These are phyloP conservation scores for Saxophila tyrrhenica DNA, from an alignment of 495 filamentous ascomycete species.

Conservation along the genomic window DNA sequence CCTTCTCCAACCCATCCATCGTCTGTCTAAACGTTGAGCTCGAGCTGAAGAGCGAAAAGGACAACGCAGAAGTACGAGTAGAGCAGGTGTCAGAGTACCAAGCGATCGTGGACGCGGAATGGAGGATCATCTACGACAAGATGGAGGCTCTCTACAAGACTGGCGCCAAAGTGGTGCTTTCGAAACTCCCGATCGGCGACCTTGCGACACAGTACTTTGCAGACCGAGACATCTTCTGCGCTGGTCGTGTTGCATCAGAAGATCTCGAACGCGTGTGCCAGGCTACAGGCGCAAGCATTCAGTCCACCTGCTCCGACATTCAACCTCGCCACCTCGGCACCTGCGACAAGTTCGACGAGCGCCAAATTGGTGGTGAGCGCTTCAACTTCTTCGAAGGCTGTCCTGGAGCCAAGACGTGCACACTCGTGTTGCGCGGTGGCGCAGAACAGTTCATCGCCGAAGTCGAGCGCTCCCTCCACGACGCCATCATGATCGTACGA, in stretches of 20 bases:
- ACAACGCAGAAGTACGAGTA: conserved; percentile 95
- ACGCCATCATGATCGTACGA: conserved; percentile 99
- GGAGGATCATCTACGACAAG: conserved; percentile 99
- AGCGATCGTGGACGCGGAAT: conserved; percentile 97
- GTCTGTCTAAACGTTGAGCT: conserved; percentile 95
- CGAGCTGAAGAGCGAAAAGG: conserved; percentile 96
- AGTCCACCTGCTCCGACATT: conserved; percentile 96
- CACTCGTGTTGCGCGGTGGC: conserved; percentile 84
- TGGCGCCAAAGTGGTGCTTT: conserved; percentile 90
- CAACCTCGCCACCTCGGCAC: conserved; percentile 78
- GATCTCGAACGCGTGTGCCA: conserved; percentile 95
- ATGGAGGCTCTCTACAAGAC: conserved; percentile 86
- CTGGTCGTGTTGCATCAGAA: conserved; percentile 81
- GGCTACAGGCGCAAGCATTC: conserved; percentile 82
- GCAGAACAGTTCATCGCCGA: conserved; percentile 99
- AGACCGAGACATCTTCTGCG: conserved; percentile 96
- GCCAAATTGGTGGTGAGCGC: conserved; percentile 91
- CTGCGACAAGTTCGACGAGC: conserved; percentile 84
- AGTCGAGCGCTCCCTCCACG: conserved; percentile 91
- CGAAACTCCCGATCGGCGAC: conserved; percentile 95
- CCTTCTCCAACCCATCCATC: conserved; percentile 84
- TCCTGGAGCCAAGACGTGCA: conserved; percentile 91
- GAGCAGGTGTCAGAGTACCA: conserved; percentile 99
- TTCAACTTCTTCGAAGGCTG: conserved; percentile 98
- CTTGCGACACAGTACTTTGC: conserved; percentile 96